Percentiles rank a stretch among this genome's conserved stretches.
phyloP scores from a whole-genome alignment of 768 basidiomycete genomes.

The Trametes cinnabarina region DNA sequence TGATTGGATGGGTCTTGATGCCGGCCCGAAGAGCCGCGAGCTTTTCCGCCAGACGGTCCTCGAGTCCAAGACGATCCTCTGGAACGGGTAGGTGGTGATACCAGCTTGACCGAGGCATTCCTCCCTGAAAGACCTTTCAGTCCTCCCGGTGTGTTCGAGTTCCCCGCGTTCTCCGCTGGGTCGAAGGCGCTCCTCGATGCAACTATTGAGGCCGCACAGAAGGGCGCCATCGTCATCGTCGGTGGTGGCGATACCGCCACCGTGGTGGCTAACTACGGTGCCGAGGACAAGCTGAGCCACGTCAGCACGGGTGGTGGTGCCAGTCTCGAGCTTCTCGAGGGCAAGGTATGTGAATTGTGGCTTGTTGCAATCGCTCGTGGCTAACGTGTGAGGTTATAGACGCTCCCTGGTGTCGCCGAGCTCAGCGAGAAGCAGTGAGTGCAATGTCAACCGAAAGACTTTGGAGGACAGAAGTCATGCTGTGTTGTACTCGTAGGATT shows the following conservation, averaged over 20 bases:
- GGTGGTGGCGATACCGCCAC: slow-evolving; percentile 98
- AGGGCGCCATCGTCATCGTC: slow-evolving; percentile 89
- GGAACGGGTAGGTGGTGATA: slow-evolving; percentile 71
- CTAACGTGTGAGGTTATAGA: slow-evolving; percentile 38
- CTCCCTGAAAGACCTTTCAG: slow-evolving; percentile 38
- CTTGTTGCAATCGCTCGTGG: not conserved
- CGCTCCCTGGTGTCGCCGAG: slow-evolving; percentile 87
- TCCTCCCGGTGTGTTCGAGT: slow-evolving; percentile 97
- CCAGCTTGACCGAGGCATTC: not conserved
- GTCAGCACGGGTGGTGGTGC: slow-evolving; percentile 96
- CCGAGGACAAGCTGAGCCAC: slow-evolving; percentile 90
- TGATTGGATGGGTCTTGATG: slow-evolving; percentile 95
- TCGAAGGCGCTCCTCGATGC: slow-evolving; percentile 84
- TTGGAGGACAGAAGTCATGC: slow-evolving; percentile 9
- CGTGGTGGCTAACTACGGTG: slow-evolving; percentile 79
- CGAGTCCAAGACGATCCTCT: slow-evolving; percentile 92
- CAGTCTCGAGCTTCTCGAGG: slow-evolving; percentile 93
- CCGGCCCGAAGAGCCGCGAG: slow-evolving; percentile 78
- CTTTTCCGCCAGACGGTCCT: slow-evolving; percentile 78
- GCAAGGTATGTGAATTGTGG: slow-evolving; percentile 66
- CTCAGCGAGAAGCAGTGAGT: slow-evolving; percentile 70
- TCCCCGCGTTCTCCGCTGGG: slow-evolving; percentile 84
- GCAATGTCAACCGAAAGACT: slow-evolving; percentile 12
- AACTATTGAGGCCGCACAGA: slow-evolving; percentile 79
- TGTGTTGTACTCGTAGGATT: slow-evolving; percentile 15